Base-by-base conservation (phyloP, 2,329 filamentous ascomycete genomes). In the Aspergillus quadrilineatus region DNA sequence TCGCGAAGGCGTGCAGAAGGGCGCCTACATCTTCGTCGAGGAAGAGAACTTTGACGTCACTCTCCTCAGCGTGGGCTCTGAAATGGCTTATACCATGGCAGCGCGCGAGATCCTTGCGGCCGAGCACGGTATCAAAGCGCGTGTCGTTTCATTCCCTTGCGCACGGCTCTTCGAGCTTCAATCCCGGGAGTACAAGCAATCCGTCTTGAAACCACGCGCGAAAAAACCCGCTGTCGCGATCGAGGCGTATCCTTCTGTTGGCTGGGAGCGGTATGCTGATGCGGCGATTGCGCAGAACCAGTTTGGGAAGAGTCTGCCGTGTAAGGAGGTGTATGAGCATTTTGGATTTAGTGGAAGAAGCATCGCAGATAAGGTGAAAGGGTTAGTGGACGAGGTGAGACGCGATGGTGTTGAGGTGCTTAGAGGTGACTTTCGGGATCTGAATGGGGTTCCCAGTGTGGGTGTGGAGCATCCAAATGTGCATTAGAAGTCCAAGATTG, bases 191-290 rank as follows among this genome's bases (percentile, higher is more conserved):
- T 81, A 81, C 65, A 74, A 71, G 58, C 72, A 72, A 4, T 60
- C 69, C 1, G 75, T 77, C 6, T 66, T 81, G 37, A 65, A 60
- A 46, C 62, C 67, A 8, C 67, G 72, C 43, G 61, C 62, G 3
- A 69, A 68, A 7, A 65, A 71, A 14, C 75, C 76, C 0, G 64
- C 68, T 2, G 73, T 81, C 0, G 75, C 78, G 0, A 77, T 81
- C 15, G 79, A 82, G 67, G 73, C 79, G 0, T 81, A 78, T 59
- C 70, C 75, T 1, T 69, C 74, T 0, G 75, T 75, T 37, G 77
- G 78, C 1, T 81, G 79, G 79, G 79, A 81, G 63, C 65, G 79
- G 6, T 81, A 80, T 60, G 78, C 79, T 0, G 74, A 80, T 65
- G 79, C 79, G 0, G 75, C 72, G 1, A 70, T 77, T 37, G 74